Percentiles rank a stretch among this genome's conserved stretches.
These are phyloP conservation scores for Primulina huaijiensis DNA, from an alignment of 257 asterid genomes.

Conservation along the genomic window DNA sequence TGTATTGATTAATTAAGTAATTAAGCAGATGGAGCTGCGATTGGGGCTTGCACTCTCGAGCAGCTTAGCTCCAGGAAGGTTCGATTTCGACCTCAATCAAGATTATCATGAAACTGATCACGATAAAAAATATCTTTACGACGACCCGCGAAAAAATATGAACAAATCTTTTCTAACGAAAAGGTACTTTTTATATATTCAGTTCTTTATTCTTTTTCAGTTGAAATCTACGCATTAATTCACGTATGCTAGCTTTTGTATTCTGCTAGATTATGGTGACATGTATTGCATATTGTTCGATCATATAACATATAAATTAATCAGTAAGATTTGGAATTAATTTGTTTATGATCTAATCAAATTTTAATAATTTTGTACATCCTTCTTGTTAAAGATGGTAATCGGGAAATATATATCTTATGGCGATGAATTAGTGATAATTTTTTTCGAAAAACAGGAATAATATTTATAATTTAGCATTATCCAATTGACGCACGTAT, in stretches of 20 bases:
- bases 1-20: constrained; percentile 1
- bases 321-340: no score
- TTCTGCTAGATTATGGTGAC: not conserved
- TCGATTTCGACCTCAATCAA: constrained; percentile 33
- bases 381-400: no score
- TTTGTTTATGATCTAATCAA: no score
- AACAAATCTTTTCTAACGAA: not conserved
- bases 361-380: no score
- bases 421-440: no score
- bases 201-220: not conserved
- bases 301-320: no score
- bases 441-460: no score
- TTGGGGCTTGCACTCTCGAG: constrained; percentile 45
- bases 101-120: not conserved
- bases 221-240: not conserved
- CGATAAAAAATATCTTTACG: constrained; percentile 31
- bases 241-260: not conserved
- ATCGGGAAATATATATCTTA: no score
- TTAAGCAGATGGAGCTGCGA: constrained; percentile 45
- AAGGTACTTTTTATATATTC: not conserved
- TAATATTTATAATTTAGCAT: no score
- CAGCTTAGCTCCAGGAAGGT: constrained; percentile 23
- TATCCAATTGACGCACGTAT: not conserved
- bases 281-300: no score
- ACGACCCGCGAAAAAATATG: constrained; percentile 6